Evolutionary conservation across 2,329 filamentous ascomycete species (phyloP), one percentile per base, ranked within the genome.

Genomic region (Trichophaea hybrida): DNA sequence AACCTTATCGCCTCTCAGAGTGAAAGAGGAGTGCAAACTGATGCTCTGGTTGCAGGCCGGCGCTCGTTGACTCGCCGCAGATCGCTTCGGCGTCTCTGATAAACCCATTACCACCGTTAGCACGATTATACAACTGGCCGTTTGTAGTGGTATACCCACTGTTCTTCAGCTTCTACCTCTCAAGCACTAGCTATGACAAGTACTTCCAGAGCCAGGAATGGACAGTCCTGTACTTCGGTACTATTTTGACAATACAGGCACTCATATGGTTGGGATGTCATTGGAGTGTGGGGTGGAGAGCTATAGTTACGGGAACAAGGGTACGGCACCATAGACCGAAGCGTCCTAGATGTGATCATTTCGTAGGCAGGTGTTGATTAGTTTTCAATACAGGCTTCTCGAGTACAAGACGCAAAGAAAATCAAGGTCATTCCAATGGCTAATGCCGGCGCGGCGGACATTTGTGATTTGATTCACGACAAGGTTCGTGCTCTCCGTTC

Each of bases 181-280:
- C 82, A 24, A 78, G 83, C 63, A 84, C 88, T 57, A 82, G 87
- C 66, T 98, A 98, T 73, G 85, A 94, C 66, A 85, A 84, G 71
- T 84, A 97, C 75, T 94, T 98, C 65, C 82, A 86, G 69, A 90
- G 85, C n/a, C 83, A 86, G 68, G 93, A 98, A 77, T 98, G 93
- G 91, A 97, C 94, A 0, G 94, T 95, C 71, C 88, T 98, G 64
- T 98, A 88, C 83, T 81, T 85, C 66, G 91, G 86, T 69, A 79
- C 82, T 67, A 96, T 98, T 71, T 78, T 94, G 72, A 95, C 90
- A 8, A 70, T 85, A 59, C 94, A 98, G 76, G 83, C 87, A 65
- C 79, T 98, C 65, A 75, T 89, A 68, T 98, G 93, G 91, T 79
- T 98, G 63, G 91, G 86, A 75, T 98, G 93, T 51, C 88, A 97